These are phyloP conservation scores for Fusarium pseudocircinatum DNA, from an alignment of 2,329 filamentous ascomycete species.

Conservation along the genomic window DNA sequence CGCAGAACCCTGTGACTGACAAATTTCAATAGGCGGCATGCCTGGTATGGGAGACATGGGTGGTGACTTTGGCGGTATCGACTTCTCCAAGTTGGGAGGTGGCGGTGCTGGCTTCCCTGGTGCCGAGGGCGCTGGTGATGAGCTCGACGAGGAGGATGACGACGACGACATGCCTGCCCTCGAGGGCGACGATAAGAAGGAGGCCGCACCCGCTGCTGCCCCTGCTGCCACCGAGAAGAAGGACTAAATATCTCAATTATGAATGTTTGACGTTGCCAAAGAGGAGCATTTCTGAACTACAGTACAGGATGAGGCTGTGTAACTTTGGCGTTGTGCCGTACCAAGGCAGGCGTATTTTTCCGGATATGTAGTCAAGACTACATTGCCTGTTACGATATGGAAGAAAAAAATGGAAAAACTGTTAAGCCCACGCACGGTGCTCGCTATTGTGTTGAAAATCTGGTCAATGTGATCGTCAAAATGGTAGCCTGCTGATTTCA, in stretches of 20 bases:
- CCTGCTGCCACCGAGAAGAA: conserved; percentile 52
- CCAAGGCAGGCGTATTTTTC: conserved; percentile 33
- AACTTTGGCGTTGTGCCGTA: conserved; percentile 40
- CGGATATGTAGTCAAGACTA: conserved; percentile 29
- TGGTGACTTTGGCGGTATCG: conserved; percentile 85
- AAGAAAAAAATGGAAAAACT: conserved; percentile 38
- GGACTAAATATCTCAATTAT: conserved; percentile 43
- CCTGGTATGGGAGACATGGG: conserved; percentile 56
- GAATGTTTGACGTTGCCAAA: conserved; percentile 31
- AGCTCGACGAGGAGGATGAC: conserved; percentile 66
- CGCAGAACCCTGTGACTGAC: not conserved
- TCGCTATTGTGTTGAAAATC: not conserved
- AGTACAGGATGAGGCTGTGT: conserved; percentile 34
- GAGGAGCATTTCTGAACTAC: conserved; percentile 33
- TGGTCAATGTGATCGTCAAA: not conserved
- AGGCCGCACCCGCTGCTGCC: conserved; percentile 45
- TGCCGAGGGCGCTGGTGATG: conserved; percentile 57
- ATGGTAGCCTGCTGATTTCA: not conserved
- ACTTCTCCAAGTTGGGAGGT: conserved; percentile 89
- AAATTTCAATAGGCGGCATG: conserved; percentile 58
- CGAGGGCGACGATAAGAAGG: conserved; percentile 67
- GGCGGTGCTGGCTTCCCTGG: conserved; percentile 66
- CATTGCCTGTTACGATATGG: conserved; percentile 37
- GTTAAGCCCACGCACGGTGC: conserved; percentile 23
- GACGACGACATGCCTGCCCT: conserved; percentile 89